These are phyloP conservation scores for Pythium folliculosum DNA, from an alignment of 352 stramenopile species.

Conservation along the genomic window DNA sequence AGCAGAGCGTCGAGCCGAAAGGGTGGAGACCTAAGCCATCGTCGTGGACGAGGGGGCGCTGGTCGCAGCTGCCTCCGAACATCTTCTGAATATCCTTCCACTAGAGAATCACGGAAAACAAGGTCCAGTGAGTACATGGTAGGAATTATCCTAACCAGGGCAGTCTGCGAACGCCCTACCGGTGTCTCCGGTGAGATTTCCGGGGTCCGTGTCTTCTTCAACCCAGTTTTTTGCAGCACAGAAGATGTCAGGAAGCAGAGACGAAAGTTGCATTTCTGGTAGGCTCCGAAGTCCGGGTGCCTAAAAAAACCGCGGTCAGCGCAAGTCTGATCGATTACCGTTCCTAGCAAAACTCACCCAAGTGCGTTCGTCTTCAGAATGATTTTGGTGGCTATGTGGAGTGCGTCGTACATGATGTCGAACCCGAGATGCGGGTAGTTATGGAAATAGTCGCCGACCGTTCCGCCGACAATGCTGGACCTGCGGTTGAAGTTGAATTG, in stretches of 20 bases:
- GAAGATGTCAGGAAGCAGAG: constrained; percentile 53
- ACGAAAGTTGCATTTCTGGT: constrained; percentile 87
- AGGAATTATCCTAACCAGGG: not conserved
- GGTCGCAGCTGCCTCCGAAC: constrained; percentile 46
- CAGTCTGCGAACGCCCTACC: constrained; percentile 28
- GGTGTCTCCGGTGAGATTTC: constrained; percentile 70
- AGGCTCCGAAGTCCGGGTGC: constrained; percentile 77
- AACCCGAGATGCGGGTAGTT: constrained; percentile 84
- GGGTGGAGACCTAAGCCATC: constrained; percentile 75
- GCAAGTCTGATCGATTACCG: not conserved
- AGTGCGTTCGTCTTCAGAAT: constrained; percentile 84
- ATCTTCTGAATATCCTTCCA: constrained; percentile 67
- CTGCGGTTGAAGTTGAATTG: constrained; percentile 15
- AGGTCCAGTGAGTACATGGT: too few relatives aligned
- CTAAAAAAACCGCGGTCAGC: constrained; percentile 24
- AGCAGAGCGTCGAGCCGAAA: constrained; percentile 80
- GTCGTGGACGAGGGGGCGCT: constrained; percentile 75
- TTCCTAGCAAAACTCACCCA: constrained; percentile 35
- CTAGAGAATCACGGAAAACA: not conserved
- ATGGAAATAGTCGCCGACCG: constrained; percentile 79
- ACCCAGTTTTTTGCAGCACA: constrained; percentile 43
- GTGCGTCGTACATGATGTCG: constrained; percentile 74
- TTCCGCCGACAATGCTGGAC: constrained; percentile 51
- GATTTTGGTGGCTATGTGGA: constrained; percentile 72
- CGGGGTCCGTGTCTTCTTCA: constrained; percentile 46